phyloP scores from a whole-genome alignment of 2,329 filamentous ascomycete genomes.

The Keithomyces neogunnii region DNA sequence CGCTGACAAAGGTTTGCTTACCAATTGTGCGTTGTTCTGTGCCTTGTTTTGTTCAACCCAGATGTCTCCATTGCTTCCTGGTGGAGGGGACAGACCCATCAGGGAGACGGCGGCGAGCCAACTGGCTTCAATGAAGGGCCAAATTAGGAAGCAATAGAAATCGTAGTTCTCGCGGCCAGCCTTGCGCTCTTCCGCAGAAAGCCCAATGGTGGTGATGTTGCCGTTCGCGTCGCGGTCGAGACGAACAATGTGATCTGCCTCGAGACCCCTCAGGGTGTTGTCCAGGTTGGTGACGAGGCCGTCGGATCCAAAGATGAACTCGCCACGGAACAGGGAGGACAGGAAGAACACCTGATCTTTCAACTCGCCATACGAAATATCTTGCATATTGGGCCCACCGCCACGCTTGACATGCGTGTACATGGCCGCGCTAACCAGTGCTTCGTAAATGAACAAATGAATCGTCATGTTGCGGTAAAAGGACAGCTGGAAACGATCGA shows the following conservation, averaged over 20 bases:
- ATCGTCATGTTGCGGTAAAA: constrained; percentile 99
- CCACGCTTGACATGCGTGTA: constrained; percentile 88
- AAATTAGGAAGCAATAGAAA: constrained; percentile 97
- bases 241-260: constrained; percentile 68
- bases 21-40: constrained; percentile 73
- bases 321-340: constrained; percentile 85
- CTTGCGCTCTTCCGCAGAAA: constrained; percentile 67
- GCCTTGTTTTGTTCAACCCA: constrained; percentile 76
- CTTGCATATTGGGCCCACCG: constrained; percentile 73
- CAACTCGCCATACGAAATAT: constrained; percentile 67
- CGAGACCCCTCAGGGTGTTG: constrained; percentile 67
- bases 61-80: constrained; percentile 45
- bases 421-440: constrained; percentile 80
- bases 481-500: constrained; percentile 92
- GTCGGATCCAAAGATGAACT: constrained; percentile 93
- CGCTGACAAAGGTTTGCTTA: constrained; percentile 29
- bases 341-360: constrained; percentile 78
- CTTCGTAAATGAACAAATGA: constrained; percentile 91
- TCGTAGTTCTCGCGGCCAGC: constrained; percentile 90
- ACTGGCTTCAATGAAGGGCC: constrained; percentile 92
- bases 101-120: constrained; percentile 89
- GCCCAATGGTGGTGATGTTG: constrained; percentile 58
- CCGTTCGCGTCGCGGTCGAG: constrained; percentile 49
- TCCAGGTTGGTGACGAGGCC: constrained; percentile 74
- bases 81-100: constrained; percentile 74